Evolutionary conservation across 768 basidiomycete species (phyloP).

Genomic region (Russula compacta): DNA sequence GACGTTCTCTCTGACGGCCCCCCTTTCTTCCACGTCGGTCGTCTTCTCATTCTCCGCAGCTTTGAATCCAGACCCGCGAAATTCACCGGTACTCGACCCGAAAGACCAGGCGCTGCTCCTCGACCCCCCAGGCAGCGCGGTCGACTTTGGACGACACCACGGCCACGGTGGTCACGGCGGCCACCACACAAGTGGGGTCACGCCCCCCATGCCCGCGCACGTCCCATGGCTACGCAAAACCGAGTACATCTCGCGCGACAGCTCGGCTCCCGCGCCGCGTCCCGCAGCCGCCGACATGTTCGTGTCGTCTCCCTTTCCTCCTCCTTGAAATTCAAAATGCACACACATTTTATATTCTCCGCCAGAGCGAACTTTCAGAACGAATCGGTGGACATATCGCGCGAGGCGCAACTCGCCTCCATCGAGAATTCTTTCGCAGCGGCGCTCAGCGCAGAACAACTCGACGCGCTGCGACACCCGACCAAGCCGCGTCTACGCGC

Average conservation of each 20-base stretch:
- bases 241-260: constrained; percentile 72
- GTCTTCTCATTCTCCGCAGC: constrained; percentile 23
- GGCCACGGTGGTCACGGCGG: constrained; percentile 26
- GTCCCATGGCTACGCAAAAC: constrained; percentile 92
- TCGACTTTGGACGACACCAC: constrained; percentile 33
- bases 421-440: constrained; percentile 72
- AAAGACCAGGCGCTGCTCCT: constrained; percentile 68
- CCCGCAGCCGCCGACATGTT: constrained; percentile 45
- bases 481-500: constrained; percentile 69
- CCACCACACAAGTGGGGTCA: constrained; percentile 20
- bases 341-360: background rate
- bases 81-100: constrained; percentile 56
- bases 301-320: constrained; percentile 20
- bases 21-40: background rate
- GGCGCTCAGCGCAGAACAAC: constrained; percentile 50
- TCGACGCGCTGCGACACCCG: constrained; percentile 59
- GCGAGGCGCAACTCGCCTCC: constrained; percentile 61
- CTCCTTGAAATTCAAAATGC: too few relatives aligned
- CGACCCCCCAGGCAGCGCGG: constrained; percentile 44
- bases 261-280: constrained; percentile 33
- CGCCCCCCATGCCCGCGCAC: constrained; percentile 43
- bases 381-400: constrained; percentile 57
- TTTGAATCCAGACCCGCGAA: constrained; percentile 58
- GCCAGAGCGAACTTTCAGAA: constrained; percentile 36
- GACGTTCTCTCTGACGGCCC: background rate